These are phyloP conservation scores for Pythium plurisporium DNA, from an alignment of 352 stramenopile genomes.

Conservation along the genomic window DNA sequence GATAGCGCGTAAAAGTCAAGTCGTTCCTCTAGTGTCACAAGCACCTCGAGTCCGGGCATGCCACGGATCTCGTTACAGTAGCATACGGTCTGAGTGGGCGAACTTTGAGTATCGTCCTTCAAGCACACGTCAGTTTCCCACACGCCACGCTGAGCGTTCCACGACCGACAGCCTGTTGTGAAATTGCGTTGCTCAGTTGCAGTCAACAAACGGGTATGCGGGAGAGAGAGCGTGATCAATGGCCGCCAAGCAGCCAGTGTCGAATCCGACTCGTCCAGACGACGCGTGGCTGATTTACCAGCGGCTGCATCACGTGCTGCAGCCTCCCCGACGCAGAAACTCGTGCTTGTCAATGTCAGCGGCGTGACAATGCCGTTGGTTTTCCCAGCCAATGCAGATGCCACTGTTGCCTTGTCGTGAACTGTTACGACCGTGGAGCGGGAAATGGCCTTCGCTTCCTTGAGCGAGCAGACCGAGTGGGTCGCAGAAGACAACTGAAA, in stretches of 20 bases:
- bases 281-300: conserved; percentile 10
- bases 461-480: conserved; percentile 42
- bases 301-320: conserved; percentile 9
- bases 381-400: conserved; percentile 13
- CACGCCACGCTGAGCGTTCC: conserved; percentile 28
- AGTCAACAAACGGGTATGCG: conserved; percentile 38
- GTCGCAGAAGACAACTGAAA: conserved; percentile 33
- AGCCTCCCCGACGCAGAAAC: conserved; percentile 31
- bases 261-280: background rate
- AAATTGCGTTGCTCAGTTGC: conserved; percentile 53
- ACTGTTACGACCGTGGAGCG: conserved; percentile 38
- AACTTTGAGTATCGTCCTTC: conserved; percentile 47
- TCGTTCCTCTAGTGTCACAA: conserved; percentile 57
- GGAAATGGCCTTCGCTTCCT: conserved; percentile 38
- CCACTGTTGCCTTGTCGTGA: conserved; percentile 33
- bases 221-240: conserved; percentile 43
- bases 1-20: conserved; percentile 58
- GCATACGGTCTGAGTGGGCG: conserved; percentile 39
- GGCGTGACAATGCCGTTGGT: conserved; percentile 18
- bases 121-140: conserved; percentile 57
- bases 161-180: conserved; percentile 50
- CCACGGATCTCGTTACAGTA: conserved; percentile 39
- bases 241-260: conserved; percentile 35
- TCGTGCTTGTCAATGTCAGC: conserved; percentile 32
- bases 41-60: conserved; percentile 36